Conservation (phyloP, 129 eudicot species). For the Flaveria bidentis region DNA sequence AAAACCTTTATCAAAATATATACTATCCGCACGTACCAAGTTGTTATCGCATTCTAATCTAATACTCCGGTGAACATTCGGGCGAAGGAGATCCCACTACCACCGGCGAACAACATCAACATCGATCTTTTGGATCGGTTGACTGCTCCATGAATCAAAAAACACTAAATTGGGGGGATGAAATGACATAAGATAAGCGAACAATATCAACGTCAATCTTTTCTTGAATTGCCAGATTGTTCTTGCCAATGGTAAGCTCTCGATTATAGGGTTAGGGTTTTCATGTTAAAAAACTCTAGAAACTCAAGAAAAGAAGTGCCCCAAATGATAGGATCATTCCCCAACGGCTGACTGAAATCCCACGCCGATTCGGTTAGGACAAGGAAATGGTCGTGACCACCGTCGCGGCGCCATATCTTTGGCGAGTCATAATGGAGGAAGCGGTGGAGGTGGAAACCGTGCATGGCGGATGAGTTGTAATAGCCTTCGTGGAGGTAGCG, state of each 20-base stretch:
- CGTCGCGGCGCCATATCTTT: conserved; percentile 49
- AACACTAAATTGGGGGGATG: conserved; percentile 59
- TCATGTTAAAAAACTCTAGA: conserved; percentile 65
- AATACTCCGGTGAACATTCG: conserved; percentile 77
- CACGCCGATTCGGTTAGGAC: conserved; percentile 74
- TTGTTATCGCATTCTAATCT: conserved; percentile 58
- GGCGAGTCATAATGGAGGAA: conserved; percentile 42
- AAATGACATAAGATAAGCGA: conserved; percentile 73
- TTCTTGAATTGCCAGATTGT: conserved; percentile 9
- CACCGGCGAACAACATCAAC: conserved; percentile 78
- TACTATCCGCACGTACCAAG: too few species aligned
- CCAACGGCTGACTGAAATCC: conserved; percentile 65
- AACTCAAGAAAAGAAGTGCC: conserved; percentile 37
- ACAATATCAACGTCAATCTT: too few species aligned
- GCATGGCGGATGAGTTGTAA: conserved; percentile 51
- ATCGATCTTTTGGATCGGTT: conserved; percentile 47
- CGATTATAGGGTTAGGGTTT: conserved; percentile 55
- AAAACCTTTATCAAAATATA: too few species aligned
- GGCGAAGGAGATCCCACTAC: conserved; percentile 68
- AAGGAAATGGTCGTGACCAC: conserved; percentile 77
- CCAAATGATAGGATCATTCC: conserved; percentile 41
- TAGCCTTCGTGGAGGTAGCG: conserved; percentile 60
- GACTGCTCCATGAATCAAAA: conserved; percentile 61
- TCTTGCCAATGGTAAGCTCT: conserved; percentile 89
- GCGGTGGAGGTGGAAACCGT: conserved; percentile 51